Base-by-base conservation (phyloP, 257 asterid genomes). In the Salvia miltiorrhiza region DNA sequence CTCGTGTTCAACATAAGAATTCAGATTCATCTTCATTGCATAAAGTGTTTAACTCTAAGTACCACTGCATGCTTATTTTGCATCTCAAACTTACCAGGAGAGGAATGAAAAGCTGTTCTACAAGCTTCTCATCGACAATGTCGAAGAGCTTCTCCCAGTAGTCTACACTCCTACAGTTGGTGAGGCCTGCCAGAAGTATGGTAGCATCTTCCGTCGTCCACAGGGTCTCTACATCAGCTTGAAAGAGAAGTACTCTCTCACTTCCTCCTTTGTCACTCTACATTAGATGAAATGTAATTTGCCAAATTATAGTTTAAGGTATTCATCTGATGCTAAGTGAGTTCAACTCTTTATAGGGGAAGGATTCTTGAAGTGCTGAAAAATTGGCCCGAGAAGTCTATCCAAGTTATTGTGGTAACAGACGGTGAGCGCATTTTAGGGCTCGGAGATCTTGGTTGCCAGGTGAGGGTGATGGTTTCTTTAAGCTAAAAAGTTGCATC, bases 371-470 rank as follows among this genome's bases (percentile, higher is more conserved):
- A 93, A 84, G 94, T 90, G 65, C 75, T 93, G 87, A 90, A 83
- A 77, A 93, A 93, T 75, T 93, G 98, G 98, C 97, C 96, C 14
- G 95, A 87, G 67, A 93, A 82, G 81, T 73, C 83, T 17, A 87
- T 93, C 72, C 96, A 93, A 79, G 98, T 93, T 63, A 93, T 93
- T 54, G 98, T 93, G 68, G 97, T 93, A 23, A 93, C 98, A 4
- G 98, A 93, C 55, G 98, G 98, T 20, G 98, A 90, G 78, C 93
- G 98, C 61, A 93, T 93, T 75, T 80, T 93, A 48, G 98, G 98
- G 21, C 98, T 93, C 19, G 98, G 98, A 24, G 98, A 93, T 82
- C 98, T 87, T 52, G 98, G 98, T 72, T 88, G 97, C 82, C 98
- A 93, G 96, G 98, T 93, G 75, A 43, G 45, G 41, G 47, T 32